Evolutionary conservation across 306 rosid genomes (phyloP).

Genomic region (Luffa acutangula): DNA sequence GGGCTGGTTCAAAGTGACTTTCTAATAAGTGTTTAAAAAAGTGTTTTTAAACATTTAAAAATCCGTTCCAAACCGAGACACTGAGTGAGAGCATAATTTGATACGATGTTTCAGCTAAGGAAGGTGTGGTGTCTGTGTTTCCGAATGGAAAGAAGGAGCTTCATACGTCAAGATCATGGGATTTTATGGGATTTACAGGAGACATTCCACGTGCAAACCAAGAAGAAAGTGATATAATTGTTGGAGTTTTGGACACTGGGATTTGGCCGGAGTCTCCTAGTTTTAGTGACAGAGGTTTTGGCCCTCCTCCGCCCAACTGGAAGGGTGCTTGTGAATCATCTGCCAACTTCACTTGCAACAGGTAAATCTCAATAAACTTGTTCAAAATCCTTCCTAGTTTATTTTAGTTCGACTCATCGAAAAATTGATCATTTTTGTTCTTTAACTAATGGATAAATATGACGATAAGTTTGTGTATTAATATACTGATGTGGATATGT

Average conservation of each 20-base stretch:
- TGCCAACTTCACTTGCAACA: not conserved
- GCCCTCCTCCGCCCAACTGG: not conserved
- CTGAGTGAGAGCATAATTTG: no score
- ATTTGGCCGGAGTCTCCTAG: not conserved
- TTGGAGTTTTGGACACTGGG: not conserved
- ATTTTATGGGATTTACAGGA: constrained; percentile 9
- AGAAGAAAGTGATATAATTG: constrained; percentile 1
- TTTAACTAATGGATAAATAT: no score
- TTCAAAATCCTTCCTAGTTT: no score
- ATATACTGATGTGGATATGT: no score
- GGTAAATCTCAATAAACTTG: not conserved
- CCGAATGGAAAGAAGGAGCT: constrained; percentile 21
- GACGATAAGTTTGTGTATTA: no score
- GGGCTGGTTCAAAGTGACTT: no score
- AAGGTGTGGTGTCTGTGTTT: constrained; percentile 25
- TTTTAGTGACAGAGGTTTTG: not conserved
- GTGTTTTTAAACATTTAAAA: no score
- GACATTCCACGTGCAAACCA: not conserved
- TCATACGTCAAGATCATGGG: constrained; percentile 17
- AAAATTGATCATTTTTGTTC: no score
- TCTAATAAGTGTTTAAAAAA: no score
- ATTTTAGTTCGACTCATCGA: no score
- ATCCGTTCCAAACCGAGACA: no score
- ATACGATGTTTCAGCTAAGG: constrained; percentile 9
- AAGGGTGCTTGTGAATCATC: not conserved